Evolutionary conservation across 2,329 filamentous ascomycete genomes (phyloP).

Genomic region (Pseudogymnoascus sp.): DNA sequence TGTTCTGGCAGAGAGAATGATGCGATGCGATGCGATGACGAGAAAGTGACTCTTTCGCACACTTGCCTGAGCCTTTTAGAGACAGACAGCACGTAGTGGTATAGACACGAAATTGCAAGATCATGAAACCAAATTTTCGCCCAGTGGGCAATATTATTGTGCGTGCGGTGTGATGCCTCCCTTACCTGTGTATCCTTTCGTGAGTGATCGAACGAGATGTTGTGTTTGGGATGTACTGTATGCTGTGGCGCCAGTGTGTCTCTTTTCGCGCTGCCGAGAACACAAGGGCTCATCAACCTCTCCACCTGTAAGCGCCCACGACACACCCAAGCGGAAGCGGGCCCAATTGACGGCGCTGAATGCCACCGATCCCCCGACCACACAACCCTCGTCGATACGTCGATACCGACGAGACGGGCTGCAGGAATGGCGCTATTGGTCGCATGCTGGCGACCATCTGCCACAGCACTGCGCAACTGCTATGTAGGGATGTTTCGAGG

Average conservation of each 20-base stretch:
- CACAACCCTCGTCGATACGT: neutral
- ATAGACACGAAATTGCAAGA: constrained; percentile 7
- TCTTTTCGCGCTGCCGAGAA: constrained; percentile 5
- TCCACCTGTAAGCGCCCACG: constrained; percentile 7
- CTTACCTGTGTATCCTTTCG: neutral
- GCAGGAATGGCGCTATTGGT: constrained; percentile 8
- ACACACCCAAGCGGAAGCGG: neutral
- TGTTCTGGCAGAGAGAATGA: neutral
- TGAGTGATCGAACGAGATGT: neutral
- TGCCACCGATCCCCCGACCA: neutral
- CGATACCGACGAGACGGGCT: neutral
- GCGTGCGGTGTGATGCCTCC: neutral
- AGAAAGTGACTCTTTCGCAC: constrained; percentile 3
- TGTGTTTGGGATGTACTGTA: neutral
- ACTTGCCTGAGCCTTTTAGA: constrained; percentile 1
- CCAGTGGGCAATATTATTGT: neutral
- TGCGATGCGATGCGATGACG: constrained; percentile 3
- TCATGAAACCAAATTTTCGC: neutral
- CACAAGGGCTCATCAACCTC: neutral
- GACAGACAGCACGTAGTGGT: neutral
- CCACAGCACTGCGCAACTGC: neutral
- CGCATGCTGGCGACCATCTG: neutral
- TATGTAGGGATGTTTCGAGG: constrained; percentile 7
- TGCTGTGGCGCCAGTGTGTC: neutral
- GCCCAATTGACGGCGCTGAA: neutral